phyloP scores from a whole-genome alignment of 2,329 filamentous ascomycete species.

The Microdochium trichocladiopsis region DNA sequence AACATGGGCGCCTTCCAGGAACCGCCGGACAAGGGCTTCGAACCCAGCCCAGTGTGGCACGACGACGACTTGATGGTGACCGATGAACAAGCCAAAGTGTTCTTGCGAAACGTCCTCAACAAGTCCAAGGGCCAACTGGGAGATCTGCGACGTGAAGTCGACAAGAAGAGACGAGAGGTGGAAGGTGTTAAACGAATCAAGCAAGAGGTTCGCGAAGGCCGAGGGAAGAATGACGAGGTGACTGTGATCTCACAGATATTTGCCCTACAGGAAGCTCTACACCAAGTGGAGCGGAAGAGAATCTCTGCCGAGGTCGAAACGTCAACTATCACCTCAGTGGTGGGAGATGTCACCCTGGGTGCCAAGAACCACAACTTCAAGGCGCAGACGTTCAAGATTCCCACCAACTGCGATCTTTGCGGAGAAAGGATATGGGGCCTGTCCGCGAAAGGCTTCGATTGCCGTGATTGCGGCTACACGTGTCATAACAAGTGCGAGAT shows the following conservation, averaged over 20 bases:
- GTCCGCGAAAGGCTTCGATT: constrained; percentile 94
- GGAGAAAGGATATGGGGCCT: constrained; percentile 96
- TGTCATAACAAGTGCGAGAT: constrained; percentile 99
- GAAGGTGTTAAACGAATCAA: constrained; percentile 69
- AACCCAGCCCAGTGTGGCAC: constrained; percentile 94
- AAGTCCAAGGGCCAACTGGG: constrained; percentile 83
- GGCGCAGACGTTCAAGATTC: constrained; percentile 98
- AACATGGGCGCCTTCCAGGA: constrained; percentile 80
- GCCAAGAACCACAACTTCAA: constrained; percentile 97
- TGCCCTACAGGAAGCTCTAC: constrained; percentile 73
- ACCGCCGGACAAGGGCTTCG: constrained; percentile 77
- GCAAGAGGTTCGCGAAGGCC: constrained; percentile 71
- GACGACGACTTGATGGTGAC: constrained; percentile 83
- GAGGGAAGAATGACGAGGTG: constrained; percentile 83
- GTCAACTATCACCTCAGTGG: constrained; percentile 81
- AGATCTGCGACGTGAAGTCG: constrained; percentile 74
- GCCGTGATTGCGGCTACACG: constrained; percentile 92
- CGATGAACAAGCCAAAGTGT: constrained; percentile 83
- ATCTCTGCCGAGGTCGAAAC: constrained; percentile 90
- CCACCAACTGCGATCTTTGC: constrained; percentile 95
- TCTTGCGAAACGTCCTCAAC: constrained; percentile 81
- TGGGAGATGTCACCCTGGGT: constrained; percentile 87
- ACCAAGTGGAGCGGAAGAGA: constrained; percentile 75
- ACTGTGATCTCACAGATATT: constrained; percentile 80
- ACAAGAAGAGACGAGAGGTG: constrained; percentile 80